Evolutionary conservation across 2,329 filamentous ascomycete species (phyloP).

Genomic region (Venturia effusa): DNA sequence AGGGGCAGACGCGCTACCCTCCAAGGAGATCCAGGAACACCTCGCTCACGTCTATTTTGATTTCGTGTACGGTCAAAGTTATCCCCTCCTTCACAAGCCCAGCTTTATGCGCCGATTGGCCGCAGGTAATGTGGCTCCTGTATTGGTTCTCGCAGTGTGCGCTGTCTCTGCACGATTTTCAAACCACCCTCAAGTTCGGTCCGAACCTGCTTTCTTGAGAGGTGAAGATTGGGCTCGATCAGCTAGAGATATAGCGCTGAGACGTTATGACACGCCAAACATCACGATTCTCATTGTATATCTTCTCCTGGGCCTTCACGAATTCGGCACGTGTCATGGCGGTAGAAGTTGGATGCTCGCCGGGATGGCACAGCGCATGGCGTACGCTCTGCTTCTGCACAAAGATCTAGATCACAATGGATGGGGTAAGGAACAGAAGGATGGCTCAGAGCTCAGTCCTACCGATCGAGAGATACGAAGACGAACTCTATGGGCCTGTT

Average conservation of each 20-base stretch:
- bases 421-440: slow-evolving; percentile 40
- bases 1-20: slow-evolving; percentile 70
- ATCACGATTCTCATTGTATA: slow-evolving; percentile 92
- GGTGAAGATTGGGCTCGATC: slow-evolving; percentile 85
- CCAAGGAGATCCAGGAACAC: slow-evolving; percentile 84
- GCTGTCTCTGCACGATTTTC: slow-evolving; percentile 94
- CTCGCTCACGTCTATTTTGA: slow-evolving; percentile 93
- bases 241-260: slow-evolving; percentile 77
- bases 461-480: slow-evolving; percentile 88
- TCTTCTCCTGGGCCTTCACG: slow-evolving; percentile 78
- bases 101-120: slow-evolving; percentile 89
- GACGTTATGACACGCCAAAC: slow-evolving; percentile 87
- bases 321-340: slow-evolving; percentile 94
- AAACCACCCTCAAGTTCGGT: slow-evolving; percentile 68
- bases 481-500: slow-evolving; percentile 96
- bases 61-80: slow-evolving; percentile 88
- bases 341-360: slow-evolving; percentile 93
- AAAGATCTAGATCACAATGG: slow-evolving; percentile 81
- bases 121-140: slow-evolving; percentile 71
- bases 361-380: slow-evolving; percentile 93
- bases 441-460: slow-evolving; percentile 62
- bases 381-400: slow-evolving; percentile 88
- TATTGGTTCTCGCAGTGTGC: slow-evolving; percentile 86
- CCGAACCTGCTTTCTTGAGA: slow-evolving; percentile 69
- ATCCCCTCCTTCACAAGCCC: slow-evolving; percentile 88